Evolutionary conservation across 345 rosid genomes (phyloP).

Genomic region (Rhodamnia rubescens): DNA sequence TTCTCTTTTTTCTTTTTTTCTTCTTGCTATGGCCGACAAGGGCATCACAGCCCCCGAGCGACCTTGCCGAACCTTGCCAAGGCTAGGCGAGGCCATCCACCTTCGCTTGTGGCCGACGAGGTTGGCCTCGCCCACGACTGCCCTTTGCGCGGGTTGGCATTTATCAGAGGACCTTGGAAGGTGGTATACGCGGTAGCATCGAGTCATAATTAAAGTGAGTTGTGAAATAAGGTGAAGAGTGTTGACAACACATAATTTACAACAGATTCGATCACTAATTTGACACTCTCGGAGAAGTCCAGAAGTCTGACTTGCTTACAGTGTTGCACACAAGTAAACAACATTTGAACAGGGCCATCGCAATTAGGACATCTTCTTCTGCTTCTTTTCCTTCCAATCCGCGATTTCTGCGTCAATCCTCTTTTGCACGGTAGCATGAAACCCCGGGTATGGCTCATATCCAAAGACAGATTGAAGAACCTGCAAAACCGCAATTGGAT

Average conservation of each 20-base stretch:
- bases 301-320: background rate
- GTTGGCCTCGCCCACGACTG: too few species aligned
- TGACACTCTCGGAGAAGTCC: background rate
- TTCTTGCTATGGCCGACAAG: too few species aligned
- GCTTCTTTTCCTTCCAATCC: conserved; percentile 39
- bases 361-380: conserved; percentile 21
- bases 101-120: too few species aligned
- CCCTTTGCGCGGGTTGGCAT: background rate
- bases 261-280: background rate
- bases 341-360: background rate
- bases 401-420: conserved; percentile 47
- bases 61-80: too few species aligned
- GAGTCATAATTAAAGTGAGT: background rate
- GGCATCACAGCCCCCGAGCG: too few species aligned
- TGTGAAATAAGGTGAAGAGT: background rate
- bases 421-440: conserved; percentile 47
- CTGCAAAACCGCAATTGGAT: conserved; percentile 13
- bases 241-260: background rate
- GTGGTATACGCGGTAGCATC: background rate
- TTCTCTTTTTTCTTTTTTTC: too few species aligned
- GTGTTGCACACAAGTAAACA: background rate
- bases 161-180: background rate
- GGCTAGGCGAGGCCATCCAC: too few species aligned
- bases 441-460: conserved; percentile 85
- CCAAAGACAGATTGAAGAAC: conserved; percentile 44